Evolutionary conservation across 768 basidiomycete species (phyloP).

Genomic region (Boletus rubescentipes): DNA sequence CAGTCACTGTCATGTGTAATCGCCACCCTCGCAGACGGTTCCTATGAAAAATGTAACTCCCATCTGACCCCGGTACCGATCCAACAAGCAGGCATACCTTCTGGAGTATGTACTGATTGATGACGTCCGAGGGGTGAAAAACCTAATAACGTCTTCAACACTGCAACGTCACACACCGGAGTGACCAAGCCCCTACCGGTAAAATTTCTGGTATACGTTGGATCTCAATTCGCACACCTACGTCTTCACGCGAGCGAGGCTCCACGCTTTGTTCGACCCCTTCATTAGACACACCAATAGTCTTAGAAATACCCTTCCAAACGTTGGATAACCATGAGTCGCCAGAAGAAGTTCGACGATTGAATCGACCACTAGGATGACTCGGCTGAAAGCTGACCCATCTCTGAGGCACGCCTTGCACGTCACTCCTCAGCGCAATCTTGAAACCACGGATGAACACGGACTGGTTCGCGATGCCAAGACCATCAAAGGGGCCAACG

Average conservation of each 20-base stretch:
- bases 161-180: not conserved
- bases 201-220: conserved; percentile 18
- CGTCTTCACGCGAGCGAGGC: not conserved
- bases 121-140: conserved; percentile 26
- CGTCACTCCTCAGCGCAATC: conserved; percentile 19
- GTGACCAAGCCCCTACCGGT: conserved; percentile 7
- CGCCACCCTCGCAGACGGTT: conserved; percentile 23
- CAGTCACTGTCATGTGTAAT: conserved; percentile 26
- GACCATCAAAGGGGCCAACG: conserved; percentile 12
- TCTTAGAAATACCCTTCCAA: conserved; percentile 17
- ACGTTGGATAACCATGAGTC: conserved; percentile 21
- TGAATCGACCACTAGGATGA: not conserved
- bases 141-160: conserved; percentile 13
- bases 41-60: conserved; percentile 2
- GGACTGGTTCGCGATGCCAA: conserved; percentile 23
- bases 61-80: not conserved
- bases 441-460: conserved; percentile 35
- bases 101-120: conserved; percentile 25
- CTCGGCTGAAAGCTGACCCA: conserved; percentile 9
- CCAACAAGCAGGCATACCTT: conserved; percentile 6
- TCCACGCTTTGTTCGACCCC: not conserved
- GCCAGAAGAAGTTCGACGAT: not conserved
- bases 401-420: conserved; percentile 19
- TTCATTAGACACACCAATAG: conserved; percentile 11
- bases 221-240: conserved; percentile 13